Conservation (phyloP, 352 stramenopile species). For the Phytophthora pluvialis region DNA sequence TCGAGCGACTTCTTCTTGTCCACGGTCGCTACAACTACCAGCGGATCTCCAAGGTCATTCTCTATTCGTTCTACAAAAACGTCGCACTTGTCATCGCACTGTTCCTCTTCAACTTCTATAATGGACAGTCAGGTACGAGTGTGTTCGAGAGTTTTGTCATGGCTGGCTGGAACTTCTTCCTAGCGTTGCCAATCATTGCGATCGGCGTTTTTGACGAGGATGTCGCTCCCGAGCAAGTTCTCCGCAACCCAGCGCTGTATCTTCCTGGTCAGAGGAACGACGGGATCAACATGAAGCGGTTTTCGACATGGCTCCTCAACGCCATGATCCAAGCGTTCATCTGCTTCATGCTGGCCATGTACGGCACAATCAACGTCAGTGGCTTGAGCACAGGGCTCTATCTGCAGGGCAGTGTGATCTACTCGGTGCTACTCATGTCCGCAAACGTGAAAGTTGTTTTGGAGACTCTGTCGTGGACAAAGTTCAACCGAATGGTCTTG, state of each 20-base stretch:
- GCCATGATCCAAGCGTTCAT: slow-evolving; percentile 71
- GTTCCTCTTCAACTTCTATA: slow-evolving; percentile 86
- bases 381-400: slow-evolving; percentile 54
- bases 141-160: slow-evolving; percentile 89
- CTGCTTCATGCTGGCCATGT: slow-evolving; percentile 64
- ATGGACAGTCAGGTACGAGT: slow-evolving; percentile 82
- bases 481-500: slow-evolving; percentile 66
- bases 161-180: slow-evolving; percentile 82
- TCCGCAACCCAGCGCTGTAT: slow-evolving; percentile 69
- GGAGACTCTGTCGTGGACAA: slow-evolving; percentile 81
- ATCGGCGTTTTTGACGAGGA: slow-evolving; percentile 86
- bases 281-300: slow-evolving; percentile 69
- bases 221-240: slow-evolving; percentile 63
- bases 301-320: slow-evolving; percentile 68
- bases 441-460: slow-evolving; percentile 80
- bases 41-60: slow-evolving; percentile 94
- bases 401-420: slow-evolving; percentile 71
- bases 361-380: slow-evolving; percentile 45
- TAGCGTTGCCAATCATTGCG: slow-evolving; percentile 91
- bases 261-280: slow-evolving; percentile 64
- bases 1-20: slow-evolving; percentile 95
- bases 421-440: slow-evolving; percentile 77
- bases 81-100: slow-evolving; percentile 69
- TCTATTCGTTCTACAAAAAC: slow-evolving; percentile 90
- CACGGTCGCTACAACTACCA: slow-evolving; percentile 98